phyloP scores from a whole-genome alignment of 2,329 filamentous ascomycete genomes.

The Apiospora arundinis region DNA sequence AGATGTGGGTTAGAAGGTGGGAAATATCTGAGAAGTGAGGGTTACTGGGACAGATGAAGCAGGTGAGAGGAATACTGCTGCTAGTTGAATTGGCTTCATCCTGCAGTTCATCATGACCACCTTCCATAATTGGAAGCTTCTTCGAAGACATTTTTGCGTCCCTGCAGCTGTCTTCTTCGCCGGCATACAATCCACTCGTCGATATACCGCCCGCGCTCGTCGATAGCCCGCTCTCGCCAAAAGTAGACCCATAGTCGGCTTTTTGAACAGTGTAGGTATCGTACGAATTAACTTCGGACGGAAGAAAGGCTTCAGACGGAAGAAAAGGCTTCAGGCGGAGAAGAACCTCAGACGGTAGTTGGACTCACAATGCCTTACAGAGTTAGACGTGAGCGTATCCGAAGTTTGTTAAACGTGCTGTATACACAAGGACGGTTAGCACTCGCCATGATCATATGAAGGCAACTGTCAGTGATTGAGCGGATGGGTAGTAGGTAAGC shows the following conservation, averaged over 20 bases:
- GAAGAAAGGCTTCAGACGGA: background rate
- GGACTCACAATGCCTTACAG: background rate
- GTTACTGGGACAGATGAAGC: conserved; percentile 81
- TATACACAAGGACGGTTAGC: background rate
- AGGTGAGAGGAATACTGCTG: conserved; percentile 69
- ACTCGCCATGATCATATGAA: background rate
- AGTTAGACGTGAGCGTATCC: background rate
- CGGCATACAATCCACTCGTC: no score
- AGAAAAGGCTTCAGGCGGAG: background rate
- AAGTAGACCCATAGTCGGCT: conserved; percentile 15
- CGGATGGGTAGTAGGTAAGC: background rate
- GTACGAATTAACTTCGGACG: background rate
- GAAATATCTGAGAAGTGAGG: conserved; percentile 89
- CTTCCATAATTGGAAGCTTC: background rate
- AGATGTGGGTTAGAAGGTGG: conserved; percentile 89
- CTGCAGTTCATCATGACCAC: background rate
- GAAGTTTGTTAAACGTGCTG: background rate
- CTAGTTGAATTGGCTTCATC: background rate
- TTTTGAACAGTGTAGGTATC: background rate
- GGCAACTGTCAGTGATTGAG: background rate
- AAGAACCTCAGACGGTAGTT: background rate
- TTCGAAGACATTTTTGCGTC: background rate
- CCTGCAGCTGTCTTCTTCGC: no score
- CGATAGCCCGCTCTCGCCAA: no score
- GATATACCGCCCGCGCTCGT: no score